A percentile compares a stretch with the other conserved stretches of the same genome.
Evolutionary conservation across 192 early-diverging fungal genomes (phyloP).

Genomic region (Allomyces macrogynus): DNA sequence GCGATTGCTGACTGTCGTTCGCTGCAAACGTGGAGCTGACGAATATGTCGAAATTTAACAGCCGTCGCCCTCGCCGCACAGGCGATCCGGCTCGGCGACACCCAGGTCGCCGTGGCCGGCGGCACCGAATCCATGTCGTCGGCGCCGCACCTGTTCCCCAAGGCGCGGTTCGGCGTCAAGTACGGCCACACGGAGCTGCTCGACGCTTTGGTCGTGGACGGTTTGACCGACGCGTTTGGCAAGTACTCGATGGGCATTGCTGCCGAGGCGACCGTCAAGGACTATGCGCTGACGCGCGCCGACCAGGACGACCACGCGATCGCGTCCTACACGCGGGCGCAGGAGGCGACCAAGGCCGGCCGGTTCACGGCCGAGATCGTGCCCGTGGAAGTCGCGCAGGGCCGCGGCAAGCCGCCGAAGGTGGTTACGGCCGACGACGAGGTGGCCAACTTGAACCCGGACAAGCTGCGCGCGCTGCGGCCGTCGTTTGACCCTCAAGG

Average conservation of each 20-base stretch:
- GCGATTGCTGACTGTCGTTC: neutral
- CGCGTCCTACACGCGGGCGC: constrained; percentile 54
- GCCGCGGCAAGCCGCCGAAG: constrained; percentile 40
- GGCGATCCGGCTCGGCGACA: constrained; percentile 43
- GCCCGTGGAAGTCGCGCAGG: constrained; percentile 41
- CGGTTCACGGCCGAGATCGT: constrained; percentile 47
- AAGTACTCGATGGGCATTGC: constrained; percentile 57
- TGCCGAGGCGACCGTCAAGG: constrained; percentile 58
- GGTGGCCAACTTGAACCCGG: constrained; percentile 46
- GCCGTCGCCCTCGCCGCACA: constrained; percentile 34
- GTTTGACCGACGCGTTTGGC: constrained; percentile 54
- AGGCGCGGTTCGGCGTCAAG: constrained; percentile 54
- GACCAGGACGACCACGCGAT: constrained; percentile 64
- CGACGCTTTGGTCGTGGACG: constrained; percentile 55
- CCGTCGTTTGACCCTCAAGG: constrained; percentile 73
- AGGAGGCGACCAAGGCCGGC: constrained; percentile 37
- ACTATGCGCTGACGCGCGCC: constrained; percentile 54
- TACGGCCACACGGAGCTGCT: constrained; percentile 50
- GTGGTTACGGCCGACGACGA: constrained; percentile 43
- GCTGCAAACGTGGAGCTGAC: neutral
- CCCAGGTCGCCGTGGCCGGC: constrained; percentile 40
- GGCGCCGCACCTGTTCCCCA: constrained; percentile 59
- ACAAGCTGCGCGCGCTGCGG: constrained; percentile 70
- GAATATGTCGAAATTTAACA: too few species aligned
- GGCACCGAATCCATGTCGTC: constrained; percentile 70